phyloP scores from a whole-genome alignment of 176 grass and related monocot genomes.

The Panicum miliaceum region DNA sequence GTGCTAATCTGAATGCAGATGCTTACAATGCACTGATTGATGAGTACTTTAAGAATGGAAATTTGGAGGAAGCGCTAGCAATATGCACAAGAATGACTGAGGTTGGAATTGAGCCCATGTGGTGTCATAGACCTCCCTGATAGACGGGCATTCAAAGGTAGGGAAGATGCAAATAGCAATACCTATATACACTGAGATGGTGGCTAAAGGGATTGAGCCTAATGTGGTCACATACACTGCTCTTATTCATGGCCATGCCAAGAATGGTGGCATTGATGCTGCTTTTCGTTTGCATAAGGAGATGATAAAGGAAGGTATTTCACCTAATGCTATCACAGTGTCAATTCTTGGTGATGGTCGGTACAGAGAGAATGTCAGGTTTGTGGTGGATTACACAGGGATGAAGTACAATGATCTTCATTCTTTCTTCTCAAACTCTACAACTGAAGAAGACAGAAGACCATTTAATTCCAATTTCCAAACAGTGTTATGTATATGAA shows the following conservation, averaged over 20 bases:
- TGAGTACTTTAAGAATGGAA: constrained; percentile 52
- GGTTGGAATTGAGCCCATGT: constrained; percentile 55
- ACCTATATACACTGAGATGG: constrained; percentile 62
- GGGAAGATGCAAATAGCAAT: constrained; percentile 58
- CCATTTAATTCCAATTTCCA: constrained; percentile 28
- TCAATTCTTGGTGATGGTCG: constrained; percentile 52
- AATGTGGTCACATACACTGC: constrained; percentile 58
- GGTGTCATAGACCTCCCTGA: constrained; percentile 60
- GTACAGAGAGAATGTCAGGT: constrained; percentile 53
- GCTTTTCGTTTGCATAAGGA: constrained; percentile 62
- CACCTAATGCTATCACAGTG: constrained; percentile 46
- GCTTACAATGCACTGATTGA: constrained; percentile 53
- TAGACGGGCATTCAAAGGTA: constrained; percentile 52
- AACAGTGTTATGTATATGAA: constrained; percentile 58
- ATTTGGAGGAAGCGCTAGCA: constrained; percentile 49
- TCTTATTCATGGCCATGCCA: constrained; percentile 54
- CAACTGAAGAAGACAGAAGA: constrained; percentile 10
- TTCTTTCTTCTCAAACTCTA: constrained; percentile 17
- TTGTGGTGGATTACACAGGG: constrained; percentile 40
- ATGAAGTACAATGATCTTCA: constrained; percentile 10
- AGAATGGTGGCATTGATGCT: constrained; percentile 45
- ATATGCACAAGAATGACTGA: constrained; percentile 58
- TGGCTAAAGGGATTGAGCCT: constrained; percentile 52
- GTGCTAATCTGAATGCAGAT: constrained; percentile 48
- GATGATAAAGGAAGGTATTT: constrained; percentile 53